Conservation (phyloP, 192 early-diverging fungal species). For the Cladochytrium replicatum region DNA sequence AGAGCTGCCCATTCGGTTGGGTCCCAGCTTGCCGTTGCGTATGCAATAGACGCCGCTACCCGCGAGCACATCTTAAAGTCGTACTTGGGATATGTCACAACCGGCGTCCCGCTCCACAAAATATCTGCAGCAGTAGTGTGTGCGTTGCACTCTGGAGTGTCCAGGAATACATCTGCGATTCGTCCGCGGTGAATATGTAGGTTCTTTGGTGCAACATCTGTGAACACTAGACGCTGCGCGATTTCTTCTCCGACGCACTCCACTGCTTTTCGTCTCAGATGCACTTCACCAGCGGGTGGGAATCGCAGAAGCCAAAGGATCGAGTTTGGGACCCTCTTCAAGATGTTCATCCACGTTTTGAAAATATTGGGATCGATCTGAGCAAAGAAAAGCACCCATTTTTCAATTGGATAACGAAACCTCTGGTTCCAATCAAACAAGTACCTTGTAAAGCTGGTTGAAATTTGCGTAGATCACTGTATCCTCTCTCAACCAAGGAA, state of each 20-base stretch:
- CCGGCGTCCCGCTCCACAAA: constrained; percentile 86
- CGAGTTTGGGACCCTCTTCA: constrained; percentile 68
- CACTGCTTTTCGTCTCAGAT: constrained; percentile 58
- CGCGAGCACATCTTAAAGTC: constrained; percentile 85
- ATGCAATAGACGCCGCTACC: constrained; percentile 77
- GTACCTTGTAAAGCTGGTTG: constrained; percentile 91
- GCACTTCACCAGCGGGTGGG: constrained; percentile 74
- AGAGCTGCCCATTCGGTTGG: constrained; percentile 32
- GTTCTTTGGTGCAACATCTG: constrained; percentile 60
- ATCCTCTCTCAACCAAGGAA: constrained; percentile 71
- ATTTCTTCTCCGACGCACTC: constrained; percentile 68
- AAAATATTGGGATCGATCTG: constrained; percentile 83
- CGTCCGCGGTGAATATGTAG: constrained; percentile 87
- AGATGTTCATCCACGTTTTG: constrained; percentile 72
- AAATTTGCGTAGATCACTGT: constrained; percentile 91
- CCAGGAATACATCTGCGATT: constrained; percentile 83
- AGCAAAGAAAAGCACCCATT: background rate
- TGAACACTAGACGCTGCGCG: constrained; percentile 74
- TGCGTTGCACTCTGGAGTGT: constrained; percentile 94
- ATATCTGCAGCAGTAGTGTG: constrained; percentile 95
- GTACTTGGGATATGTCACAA: constrained; percentile 80
- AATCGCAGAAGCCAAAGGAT: constrained; percentile 89
- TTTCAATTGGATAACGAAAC: constrained; percentile 3
- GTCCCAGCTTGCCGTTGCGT: constrained; percentile 60
- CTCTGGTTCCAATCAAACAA: background rate